Evolutionary conservation across 2,329 filamentous ascomycete species (phyloP), one percentile per base, ranked within the genome.

Genomic region (Xylariaceae sp.): DNA sequence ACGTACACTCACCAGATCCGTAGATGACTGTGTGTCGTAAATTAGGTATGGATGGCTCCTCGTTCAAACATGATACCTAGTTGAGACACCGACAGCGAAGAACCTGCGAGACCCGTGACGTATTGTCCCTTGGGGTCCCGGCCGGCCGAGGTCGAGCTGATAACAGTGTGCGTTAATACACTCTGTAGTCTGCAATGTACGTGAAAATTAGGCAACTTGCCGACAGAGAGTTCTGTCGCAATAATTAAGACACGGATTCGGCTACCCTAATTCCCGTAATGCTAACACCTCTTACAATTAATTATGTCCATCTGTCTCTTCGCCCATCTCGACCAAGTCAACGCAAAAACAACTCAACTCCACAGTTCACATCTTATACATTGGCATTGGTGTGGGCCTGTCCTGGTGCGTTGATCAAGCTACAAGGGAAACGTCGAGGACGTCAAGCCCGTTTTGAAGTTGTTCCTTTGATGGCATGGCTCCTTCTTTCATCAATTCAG

Each of bases 381-480:
- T 12, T 31, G 11, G 27, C 29, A 29, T 32, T 50, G 29, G 12
- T 11, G 5, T 37, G 8, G 8, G 35, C 35, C 35, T 11, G 37
- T 45, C 30, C 27, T 11, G 19, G 12, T 29, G 27, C 6, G 41
- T 31, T 46, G 39, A 11, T 62, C 57, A 67, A 35, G 60, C 60
- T 29, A 62, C 57, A 47, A 68, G 56, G n/a, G 63, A 47, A 37
- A 67, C 62, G 32, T 54, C 56, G 60, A 80, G 58, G 5, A 83
- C 71, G 58, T 83, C 79, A 43, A 78, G 61, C 0, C 87, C 88
- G 49, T 77, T 79, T 68, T 86, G 72, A 47, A 97, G 73, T 67
- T 95, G 81, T 59, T 75, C 83, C 83, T 95, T 96, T 51, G 75
- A 78, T 1, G 88, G 86, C 91, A 97, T 96, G 71, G 84, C 88